Evolutionary conservation across 768 basidiomycete species (phyloP).

Genomic region (Russula sp.): DNA sequence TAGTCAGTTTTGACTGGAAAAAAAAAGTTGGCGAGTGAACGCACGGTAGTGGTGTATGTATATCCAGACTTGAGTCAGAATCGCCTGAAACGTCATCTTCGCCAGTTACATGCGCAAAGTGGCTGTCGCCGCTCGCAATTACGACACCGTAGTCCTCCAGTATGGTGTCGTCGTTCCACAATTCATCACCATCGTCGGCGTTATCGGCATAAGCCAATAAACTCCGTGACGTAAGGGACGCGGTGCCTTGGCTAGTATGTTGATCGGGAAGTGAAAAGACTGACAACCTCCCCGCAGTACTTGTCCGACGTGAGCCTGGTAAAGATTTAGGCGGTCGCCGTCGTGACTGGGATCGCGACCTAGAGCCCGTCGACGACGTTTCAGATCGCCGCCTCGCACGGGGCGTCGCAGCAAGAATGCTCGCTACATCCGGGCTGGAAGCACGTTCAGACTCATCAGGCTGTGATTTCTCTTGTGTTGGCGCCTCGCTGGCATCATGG

Average conservation of each 20-base stretch:
- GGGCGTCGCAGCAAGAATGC: slow-evolving; percentile 37
- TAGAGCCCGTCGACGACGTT: slow-evolving; percentile 31
- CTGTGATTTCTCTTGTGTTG: neutral
- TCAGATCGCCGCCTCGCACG: slow-evolving; percentile 35
- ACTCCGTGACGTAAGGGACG: slow-evolving; percentile 25
- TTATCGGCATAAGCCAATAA: slow-evolving; percentile 28
- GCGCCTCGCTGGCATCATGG: neutral
- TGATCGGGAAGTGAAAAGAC: slow-evolving; percentile 21
- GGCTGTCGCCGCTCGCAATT: slow-evolving; percentile 31
- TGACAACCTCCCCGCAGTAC: slow-evolving; percentile 24
- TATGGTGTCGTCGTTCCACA: slow-evolving; percentile 35
- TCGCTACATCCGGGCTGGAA: slow-evolving; percentile 37
- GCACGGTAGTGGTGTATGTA: slow-evolving; percentile 43
- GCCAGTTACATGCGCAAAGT: slow-evolving; percentile 29
- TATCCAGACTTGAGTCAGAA: slow-evolving; percentile 41
- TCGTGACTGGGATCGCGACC: slow-evolving; percentile 31
- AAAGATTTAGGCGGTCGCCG: slow-evolving; percentile 23
- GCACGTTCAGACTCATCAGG: slow-evolving; percentile 23
- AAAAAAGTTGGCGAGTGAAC: slow-evolving; percentile 26
- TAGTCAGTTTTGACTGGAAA: neutral
- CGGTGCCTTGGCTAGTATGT: slow-evolving; percentile 25
- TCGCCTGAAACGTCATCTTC: slow-evolving; percentile 37
- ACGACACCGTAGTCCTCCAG: slow-evolving; percentile 35
- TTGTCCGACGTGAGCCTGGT: slow-evolving; percentile 29
- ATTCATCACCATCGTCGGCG: slow-evolving; percentile 15